These are phyloP conservation scores for Mycena sanguinolenta DNA, from an alignment of 768 basidiomycete species.

Conservation along the genomic window DNA sequence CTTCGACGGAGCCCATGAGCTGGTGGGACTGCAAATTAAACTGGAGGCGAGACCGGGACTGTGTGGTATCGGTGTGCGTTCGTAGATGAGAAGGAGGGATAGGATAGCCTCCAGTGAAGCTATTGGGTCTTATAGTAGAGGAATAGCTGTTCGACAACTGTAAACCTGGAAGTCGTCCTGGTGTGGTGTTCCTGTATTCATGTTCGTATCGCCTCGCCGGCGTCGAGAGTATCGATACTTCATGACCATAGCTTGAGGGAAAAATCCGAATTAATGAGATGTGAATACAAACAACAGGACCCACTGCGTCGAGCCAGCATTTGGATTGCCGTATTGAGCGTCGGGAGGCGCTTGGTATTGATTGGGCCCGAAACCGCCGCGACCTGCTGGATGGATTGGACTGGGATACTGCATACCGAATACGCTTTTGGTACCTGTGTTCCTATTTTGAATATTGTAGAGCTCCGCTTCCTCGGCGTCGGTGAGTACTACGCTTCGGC, in stretches of 20 bases:
- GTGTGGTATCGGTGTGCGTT: background rate
- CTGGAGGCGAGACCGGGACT: background rate
- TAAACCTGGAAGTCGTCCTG: too few species aligned
- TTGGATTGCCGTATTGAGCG: too few species aligned
- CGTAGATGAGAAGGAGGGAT: background rate
- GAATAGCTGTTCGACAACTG: too few species aligned
- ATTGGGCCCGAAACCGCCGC: too few species aligned
- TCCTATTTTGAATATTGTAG: too few species aligned
- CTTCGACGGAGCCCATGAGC: conserved; percentile 1
- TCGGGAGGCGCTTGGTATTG: too few species aligned
- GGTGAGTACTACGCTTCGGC: too few species aligned
- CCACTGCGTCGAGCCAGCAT: background rate
- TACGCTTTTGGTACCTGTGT: too few species aligned
- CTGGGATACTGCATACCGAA: too few species aligned
- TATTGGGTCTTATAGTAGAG: background rate
- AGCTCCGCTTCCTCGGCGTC: too few species aligned
- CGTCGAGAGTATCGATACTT: background rate
- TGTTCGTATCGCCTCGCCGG: background rate
- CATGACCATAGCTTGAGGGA: background rate
- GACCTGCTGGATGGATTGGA: too few species aligned
- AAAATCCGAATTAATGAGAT: background rate
- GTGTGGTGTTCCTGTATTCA: too few species aligned
- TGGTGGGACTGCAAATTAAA: background rate
- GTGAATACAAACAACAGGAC: background rate
- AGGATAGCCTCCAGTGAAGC: background rate